Evolutionary conservation across 495 filamentous ascomycete species (phyloP).

Genomic region (Tuber brumale): DNA sequence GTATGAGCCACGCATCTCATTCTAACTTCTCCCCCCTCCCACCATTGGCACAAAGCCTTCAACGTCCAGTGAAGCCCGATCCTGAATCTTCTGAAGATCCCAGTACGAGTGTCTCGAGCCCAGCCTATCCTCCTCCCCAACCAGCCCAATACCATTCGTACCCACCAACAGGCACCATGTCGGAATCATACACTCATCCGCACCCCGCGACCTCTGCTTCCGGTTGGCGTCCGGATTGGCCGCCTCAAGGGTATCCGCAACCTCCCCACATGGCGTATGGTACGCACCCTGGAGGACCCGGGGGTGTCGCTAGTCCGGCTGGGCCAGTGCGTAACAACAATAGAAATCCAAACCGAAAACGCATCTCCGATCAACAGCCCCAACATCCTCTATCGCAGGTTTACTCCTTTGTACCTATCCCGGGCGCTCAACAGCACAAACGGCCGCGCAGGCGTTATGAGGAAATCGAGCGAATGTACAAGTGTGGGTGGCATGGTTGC

Average conservation of each 20-base stretch:
- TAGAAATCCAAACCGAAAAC: slow-evolving; percentile 30
- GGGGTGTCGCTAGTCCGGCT: slow-evolving; percentile 2
- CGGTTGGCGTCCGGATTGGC: slow-evolving; percentile 38
- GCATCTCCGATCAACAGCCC: slow-evolving; percentile 38
- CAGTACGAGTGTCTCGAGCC: slow-evolving; percentile 85
- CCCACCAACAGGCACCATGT: slow-evolving; percentile 51
- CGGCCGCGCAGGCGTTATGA: slow-evolving; percentile 89
- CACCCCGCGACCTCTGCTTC: slow-evolving; percentile 22
- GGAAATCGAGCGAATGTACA: slow-evolving; percentile 99
- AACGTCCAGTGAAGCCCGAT: slow-evolving; percentile 80
- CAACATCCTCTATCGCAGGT: slow-evolving; percentile 62
- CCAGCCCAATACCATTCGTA: slow-evolving; percentile 66
- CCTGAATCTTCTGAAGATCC: slow-evolving; percentile 97
- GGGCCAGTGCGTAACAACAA: background rate
- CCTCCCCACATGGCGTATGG: slow-evolving; percentile 32
- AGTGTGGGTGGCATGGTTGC: slow-evolving; percentile 96
- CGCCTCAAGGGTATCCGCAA: slow-evolving; percentile 17
- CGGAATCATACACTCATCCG: slow-evolving; percentile 33
- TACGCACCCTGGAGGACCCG: slow-evolving; percentile 31
- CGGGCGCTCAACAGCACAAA: slow-evolving; percentile 95
- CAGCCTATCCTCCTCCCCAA: slow-evolving; percentile 74
- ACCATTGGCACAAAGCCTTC: slow-evolving; percentile 38
- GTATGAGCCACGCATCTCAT: slow-evolving; percentile 76
- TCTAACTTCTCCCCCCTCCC: slow-evolving; percentile 44
- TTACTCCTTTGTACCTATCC: slow-evolving; percentile 97